Evolutionary conservation across 495 filamentous ascomycete species (phyloP), one percentile per base, ranked within the genome.

Genomic region (Penicillium tannophilum): DNA sequence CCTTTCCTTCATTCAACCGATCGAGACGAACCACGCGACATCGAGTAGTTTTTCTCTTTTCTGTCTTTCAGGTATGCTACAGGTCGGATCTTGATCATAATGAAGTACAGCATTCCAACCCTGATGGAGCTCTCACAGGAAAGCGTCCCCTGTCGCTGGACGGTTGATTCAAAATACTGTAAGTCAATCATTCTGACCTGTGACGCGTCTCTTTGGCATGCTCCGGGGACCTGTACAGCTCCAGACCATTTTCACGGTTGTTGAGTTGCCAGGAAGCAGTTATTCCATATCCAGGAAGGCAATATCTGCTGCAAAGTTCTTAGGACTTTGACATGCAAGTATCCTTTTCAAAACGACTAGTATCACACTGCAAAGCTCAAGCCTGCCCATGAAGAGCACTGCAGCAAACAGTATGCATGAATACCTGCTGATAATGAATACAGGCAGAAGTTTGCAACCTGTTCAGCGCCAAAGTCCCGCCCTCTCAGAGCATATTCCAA

Each of bases 31-130:
- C 28, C 4, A 5, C 28, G 4, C 28, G 1, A 5, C 28, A 28
- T 2, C 11, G 3, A 16, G 9, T 23, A 10, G 4, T 14, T 6
- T 49, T 2, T 42, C 31, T 44, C 17, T 45, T 30, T 39, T 23
- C 4, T 50, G 20, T 57, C 23, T 23, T 23, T 23, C 53, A 51
- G 47, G 53, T 65, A 54, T 51, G 46, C 50, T 41, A 36, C 33
- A 10, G 9, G 10, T 3, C 23, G 20, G n/a, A 26, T 16, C 11
- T 47, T 12, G 12, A 58, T n/a, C 60, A 73, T 68, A 54, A 69
- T 69, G 63, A 77, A 64, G 64, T 79, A 79, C 62, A 68, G 65
- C 31, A 64, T 75, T 53, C 69, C 64, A 53, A 72, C 72, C 30
- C 67, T 79, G 47, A 55, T 76, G 72, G 73, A 66, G 42, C 46